Conservation (phyloP, 1,284 basidiomycete genomes). For the Neolentinus lepideus region DNA sequence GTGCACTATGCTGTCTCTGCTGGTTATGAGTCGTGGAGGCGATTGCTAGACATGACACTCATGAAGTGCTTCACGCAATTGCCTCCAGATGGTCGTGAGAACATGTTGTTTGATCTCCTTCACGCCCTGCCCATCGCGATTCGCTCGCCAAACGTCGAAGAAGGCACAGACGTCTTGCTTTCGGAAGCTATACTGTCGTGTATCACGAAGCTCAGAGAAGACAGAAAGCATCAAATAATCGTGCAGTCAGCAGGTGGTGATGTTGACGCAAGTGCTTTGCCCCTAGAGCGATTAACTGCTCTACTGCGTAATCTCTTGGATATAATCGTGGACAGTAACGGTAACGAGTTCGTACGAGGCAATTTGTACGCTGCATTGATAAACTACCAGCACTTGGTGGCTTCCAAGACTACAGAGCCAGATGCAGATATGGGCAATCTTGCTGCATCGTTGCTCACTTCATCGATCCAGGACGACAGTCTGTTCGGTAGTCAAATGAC, state of each 20-base stretch:
- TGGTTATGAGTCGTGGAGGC: slow-evolving; percentile 79
- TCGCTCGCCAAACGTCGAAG: slow-evolving; percentile 51
- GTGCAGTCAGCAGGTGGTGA: slow-evolving; percentile 59
- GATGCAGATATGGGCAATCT: slow-evolving; percentile 10
- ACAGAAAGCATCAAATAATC: slow-evolving; percentile 59
- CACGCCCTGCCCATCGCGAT: slow-evolving; percentile 65
- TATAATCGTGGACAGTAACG: slow-evolving; percentile 71
- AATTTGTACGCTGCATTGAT: slow-evolving; percentile 91
- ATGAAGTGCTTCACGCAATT: slow-evolving; percentile 80
- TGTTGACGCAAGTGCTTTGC: slow-evolving; percentile 57
- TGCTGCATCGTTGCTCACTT: slow-evolving; percentile 28
- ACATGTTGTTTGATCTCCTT: slow-evolving; percentile 83
- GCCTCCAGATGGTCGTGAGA: slow-evolving; percentile 75
- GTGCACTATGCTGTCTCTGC: slow-evolving; percentile 64
- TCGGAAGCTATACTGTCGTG: slow-evolving; percentile 78
- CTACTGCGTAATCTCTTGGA: slow-evolving; percentile 77
- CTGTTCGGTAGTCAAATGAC: slow-evolving; percentile 20
- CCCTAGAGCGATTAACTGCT: slow-evolving; percentile 72
- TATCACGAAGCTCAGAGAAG: slow-evolving; percentile 80
- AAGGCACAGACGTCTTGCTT: slow-evolving; percentile 72
- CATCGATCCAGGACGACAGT: slow-evolving; percentile 25
- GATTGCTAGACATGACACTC: slow-evolving; percentile 75
- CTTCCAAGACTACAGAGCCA: slow-evolving; percentile 17
- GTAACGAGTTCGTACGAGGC: slow-evolving; percentile 87
- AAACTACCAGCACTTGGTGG: slow-evolving; percentile 78